Evolutionary conservation across 345 rosid genomes (phyloP).

Genomic region (Populus tremula): DNA sequence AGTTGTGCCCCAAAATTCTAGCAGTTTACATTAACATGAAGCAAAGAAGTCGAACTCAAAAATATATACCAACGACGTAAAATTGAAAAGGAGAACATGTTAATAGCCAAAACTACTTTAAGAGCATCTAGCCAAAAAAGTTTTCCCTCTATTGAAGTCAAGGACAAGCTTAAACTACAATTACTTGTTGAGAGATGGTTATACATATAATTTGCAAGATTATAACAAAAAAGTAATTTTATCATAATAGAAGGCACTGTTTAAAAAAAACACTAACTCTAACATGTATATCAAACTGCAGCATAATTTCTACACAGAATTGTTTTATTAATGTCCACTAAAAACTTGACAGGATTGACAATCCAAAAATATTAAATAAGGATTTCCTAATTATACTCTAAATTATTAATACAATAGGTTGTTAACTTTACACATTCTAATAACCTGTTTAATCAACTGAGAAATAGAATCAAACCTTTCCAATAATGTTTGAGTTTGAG

Average conservation of each 20-base stretch:
- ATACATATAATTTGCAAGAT: neutral
- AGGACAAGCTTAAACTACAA: neutral
- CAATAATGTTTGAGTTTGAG: constrained; percentile 67
- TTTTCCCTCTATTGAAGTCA: neutral
- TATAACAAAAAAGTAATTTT: neutral
- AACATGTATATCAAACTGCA: neutral
- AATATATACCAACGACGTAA: neutral
- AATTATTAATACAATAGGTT: constrained; percentile 3
- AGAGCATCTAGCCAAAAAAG: neutral
- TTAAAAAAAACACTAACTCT: neutral
- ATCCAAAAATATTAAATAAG: neutral
- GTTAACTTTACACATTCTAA: neutral
- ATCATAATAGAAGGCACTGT: neutral
- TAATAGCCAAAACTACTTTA: neutral
- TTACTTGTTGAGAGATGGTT: neutral
- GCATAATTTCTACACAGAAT: neutral
- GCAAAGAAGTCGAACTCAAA: neutral
- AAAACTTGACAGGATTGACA: constrained; percentile 1
- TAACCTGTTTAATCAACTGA: neutral
- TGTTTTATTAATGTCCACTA: neutral
- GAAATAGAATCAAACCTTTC: constrained; percentile 60
- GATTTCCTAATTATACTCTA: neutral
- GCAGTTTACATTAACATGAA: neutral
- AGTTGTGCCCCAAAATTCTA: neutral
- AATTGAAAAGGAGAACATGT: neutral